A percentile compares a stretch with the other conserved stretches of the same genome.
These are phyloP conservation scores for Boletus albobrunnescens DNA, from an alignment of 1,284 basidiomycete species.

Conservation along the genomic window DNA sequence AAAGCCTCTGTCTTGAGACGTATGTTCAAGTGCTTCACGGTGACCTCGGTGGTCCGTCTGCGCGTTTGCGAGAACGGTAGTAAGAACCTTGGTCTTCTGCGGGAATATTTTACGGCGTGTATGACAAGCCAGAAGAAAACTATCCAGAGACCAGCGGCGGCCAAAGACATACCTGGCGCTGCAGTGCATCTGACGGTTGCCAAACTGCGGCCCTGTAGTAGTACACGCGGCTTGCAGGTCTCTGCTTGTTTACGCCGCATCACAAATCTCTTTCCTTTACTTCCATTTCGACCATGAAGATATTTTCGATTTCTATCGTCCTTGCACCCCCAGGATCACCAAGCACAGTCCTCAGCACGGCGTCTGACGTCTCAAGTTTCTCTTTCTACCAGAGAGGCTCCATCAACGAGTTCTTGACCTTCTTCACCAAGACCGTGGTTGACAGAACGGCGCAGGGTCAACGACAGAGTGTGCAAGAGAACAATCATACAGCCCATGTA, in stretches of 20 bases:
- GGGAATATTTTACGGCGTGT: constrained; percentile 23
- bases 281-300: constrained; percentile 52
- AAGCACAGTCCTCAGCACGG: constrained; percentile 65
- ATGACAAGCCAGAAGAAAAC: constrained; percentile 25
- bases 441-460: constrained; percentile 86
- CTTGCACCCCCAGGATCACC: constrained; percentile 54
- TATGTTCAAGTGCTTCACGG: constrained; percentile 39
- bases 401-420: constrained; percentile 84
- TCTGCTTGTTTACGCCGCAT: constrained; percentile 6
- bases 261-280: constrained; percentile 8
- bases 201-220: too few species aligned
- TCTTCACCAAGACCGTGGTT: constrained; percentile 90
- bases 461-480: constrained; percentile 93
- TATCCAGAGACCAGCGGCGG: constrained; percentile 20
- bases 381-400: constrained; percentile 90
- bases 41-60: constrained; percentile 21
- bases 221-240: too few species aligned
- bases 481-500: constrained; percentile 91
- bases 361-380: constrained; percentile 87
- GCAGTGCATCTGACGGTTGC: constrained; percentile 5
- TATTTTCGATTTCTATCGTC: constrained; percentile 63
- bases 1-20: constrained; percentile 50
- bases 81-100: constrained; percentile 16
- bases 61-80: constrained; percentile 23
- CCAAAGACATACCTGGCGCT: constrained; percentile 19